Base-by-base conservation (phyloP, 768 basidiomycete genomes). In the Lyophyllum semitale region DNA sequence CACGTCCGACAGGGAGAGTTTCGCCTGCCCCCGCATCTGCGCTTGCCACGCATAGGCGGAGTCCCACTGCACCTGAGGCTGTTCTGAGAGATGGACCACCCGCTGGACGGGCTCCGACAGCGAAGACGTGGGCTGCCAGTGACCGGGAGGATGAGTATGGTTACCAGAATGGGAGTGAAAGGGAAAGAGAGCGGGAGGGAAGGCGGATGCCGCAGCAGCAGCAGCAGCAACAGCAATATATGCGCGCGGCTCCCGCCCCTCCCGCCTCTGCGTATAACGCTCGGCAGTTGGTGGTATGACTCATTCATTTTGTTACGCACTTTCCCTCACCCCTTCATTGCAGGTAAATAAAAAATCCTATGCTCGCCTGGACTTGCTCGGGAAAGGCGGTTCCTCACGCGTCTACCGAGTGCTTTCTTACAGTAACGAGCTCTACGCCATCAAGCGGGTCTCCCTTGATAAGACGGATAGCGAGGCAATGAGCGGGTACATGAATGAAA, bases 401-500 rank as follows among this genome's bases (percentile, higher is more conserved):
- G 96, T 99, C 37, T 99, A 88, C 69, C 89, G 93, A 22, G 95
- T 97, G 8, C 79, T 98, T 67, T 90, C 84, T 66, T 75, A 81
- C 37, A 75, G 81, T 43, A 90, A 77, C 58, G 87, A 91, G 64
- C 78, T 98, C 32, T 93, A 84, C 64, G 96, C 96, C 9, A 82
- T 99, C 67, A 99, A 99, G 70, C 87, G 90, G 51, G 95, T 98
- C 33, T 84, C 90, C 15, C 77, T 98, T 20, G 93, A 96, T 69
- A 88, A 88, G 66, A 89, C 89, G 6, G 96, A 98, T 61, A 70
- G 84, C 2, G 95, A 97, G 59, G 92, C 93, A 18, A 88, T 96
- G 75, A 84, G 80, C 56, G 89, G 93, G 13, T 99, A 96, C 71
- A 90, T 93, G 84, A 98, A 98, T 68, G 96, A 99, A 77, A 98